phyloP scores from a whole-genome alignment of 768 basidiomycete species.

The Russula compacta region DNA sequence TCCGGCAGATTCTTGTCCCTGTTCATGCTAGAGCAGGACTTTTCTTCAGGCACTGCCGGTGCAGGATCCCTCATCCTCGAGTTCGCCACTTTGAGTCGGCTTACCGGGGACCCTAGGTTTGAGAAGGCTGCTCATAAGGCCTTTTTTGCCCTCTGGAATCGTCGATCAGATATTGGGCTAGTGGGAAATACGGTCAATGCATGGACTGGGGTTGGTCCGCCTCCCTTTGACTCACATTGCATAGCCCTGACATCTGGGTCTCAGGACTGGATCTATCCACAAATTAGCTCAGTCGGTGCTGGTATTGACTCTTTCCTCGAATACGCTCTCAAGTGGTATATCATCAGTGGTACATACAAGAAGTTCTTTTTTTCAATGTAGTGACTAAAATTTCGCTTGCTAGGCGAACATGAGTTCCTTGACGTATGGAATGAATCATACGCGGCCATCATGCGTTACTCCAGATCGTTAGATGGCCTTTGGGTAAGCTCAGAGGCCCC shows the following conservation, averaged over 20 bases:
- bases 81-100: slow-evolving; percentile 84
- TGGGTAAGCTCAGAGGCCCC: slow-evolving; percentile 45
- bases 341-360: slow-evolving; percentile 56
- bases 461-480: slow-evolving; percentile 76
- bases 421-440: slow-evolving; percentile 33
- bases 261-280: slow-evolving; percentile 69
- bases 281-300: slow-evolving; percentile 78
- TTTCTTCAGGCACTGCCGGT: slow-evolving; percentile 67
- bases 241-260: not conserved
- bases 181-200: slow-evolving; percentile 86
- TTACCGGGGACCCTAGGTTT: slow-evolving; percentile 84
- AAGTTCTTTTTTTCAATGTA: not conserved
- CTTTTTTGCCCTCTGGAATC: slow-evolving; percentile 91
- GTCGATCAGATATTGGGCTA: slow-evolving; percentile 72
- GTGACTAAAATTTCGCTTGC: not conserved
- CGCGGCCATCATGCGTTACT: slow-evolving; percentile 58
- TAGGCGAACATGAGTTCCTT: slow-evolving; percentile 32
- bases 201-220: slow-evolving; percentile 58
- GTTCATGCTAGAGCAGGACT: not conserved
- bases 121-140: slow-evolving; percentile 86
- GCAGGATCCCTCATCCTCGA: slow-evolving; percentile 91
- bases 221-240: not conserved
- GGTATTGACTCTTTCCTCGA: slow-evolving; percentile 96
- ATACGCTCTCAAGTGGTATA: slow-evolving; percentile 88
- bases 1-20: slow-evolving; percentile 14